Percentiles rank a stretch among this genome's conserved stretches.
These are phyloP conservation scores for Ballota nigra DNA, from an alignment of 257 asterid species.

Conservation along the genomic window DNA sequence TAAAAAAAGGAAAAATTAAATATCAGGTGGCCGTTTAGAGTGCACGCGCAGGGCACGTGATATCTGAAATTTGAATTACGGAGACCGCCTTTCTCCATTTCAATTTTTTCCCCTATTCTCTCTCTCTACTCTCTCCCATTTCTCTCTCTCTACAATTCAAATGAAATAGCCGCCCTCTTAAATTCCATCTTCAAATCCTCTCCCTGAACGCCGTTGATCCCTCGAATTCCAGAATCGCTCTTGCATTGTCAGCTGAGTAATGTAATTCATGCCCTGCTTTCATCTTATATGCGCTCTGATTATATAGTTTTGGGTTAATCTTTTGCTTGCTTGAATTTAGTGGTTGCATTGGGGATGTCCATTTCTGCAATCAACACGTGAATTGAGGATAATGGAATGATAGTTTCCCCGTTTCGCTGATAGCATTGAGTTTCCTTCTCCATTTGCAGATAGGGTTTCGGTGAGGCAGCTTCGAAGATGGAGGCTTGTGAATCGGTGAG, in stretches of 20 bases:
- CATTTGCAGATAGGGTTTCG: conserved; percentile 26
- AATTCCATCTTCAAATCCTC: not conserved
- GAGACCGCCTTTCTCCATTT: conserved; percentile 29
- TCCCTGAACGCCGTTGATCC: not conserved
- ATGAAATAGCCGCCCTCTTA: conserved; percentile 35
- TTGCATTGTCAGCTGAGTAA: conserved; percentile 1
- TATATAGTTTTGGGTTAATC: not conserved
- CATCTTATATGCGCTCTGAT: not conserved
- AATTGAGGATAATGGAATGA: not conserved
- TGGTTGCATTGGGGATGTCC: not conserved
- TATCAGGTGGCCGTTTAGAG: not conserved
- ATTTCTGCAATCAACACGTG: not conserved
- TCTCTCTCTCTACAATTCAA: conserved; percentile 24
- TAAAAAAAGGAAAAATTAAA: not conserved
- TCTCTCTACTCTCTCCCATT: not conserved
- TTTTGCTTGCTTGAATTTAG: not conserved
- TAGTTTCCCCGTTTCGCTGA: conserved; percentile 12
- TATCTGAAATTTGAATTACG: conserved; percentile 32
- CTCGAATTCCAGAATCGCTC: not conserved
- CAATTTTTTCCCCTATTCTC: conserved; percentile 4
- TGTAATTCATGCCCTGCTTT: not conserved
- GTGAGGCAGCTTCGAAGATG: conserved; percentile 38
- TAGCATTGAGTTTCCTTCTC: not conserved
- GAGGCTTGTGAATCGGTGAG: conserved; percentile 64
- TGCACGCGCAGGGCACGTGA: conserved; percentile 23